Conservation (phyloP, 768 basidiomycete species). For the Pleurotus eryngii region DNA sequence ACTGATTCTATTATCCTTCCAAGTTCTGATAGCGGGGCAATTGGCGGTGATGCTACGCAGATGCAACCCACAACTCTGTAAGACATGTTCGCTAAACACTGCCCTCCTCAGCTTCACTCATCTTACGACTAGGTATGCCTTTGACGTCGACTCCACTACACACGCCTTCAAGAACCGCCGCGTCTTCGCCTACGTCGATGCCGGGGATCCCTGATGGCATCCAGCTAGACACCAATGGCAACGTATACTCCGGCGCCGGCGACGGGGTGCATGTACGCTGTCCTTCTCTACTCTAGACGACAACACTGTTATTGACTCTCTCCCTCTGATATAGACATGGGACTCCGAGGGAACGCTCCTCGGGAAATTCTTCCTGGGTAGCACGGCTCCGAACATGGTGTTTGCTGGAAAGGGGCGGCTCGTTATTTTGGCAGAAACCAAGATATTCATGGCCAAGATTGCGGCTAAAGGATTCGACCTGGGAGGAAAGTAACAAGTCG, state of each 20-base stretch:
- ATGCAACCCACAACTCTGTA: slow-evolving; percentile 68
- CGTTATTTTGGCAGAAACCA: slow-evolving; percentile 44
- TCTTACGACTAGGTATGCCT: slow-evolving; percentile 49
- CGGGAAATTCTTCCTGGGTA: slow-evolving; percentile 60
- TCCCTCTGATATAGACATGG: slow-evolving; percentile 41
- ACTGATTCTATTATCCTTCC: slow-evolving; percentile 42
- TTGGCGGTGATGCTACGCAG: slow-evolving; percentile 39
- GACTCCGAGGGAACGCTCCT: slow-evolving; percentile 50
- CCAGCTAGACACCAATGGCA: slow-evolving; percentile 58
- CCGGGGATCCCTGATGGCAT: slow-evolving; percentile 69
- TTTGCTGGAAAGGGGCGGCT: slow-evolving; percentile 40
- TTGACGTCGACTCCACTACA: slow-evolving; percentile 56
- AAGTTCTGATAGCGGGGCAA: slow-evolving; percentile 38
- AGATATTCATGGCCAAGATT: slow-evolving; percentile 43
- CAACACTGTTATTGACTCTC: not conserved
- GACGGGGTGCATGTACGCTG: slow-evolving; percentile 59
- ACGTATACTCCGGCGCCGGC: slow-evolving; percentile 63
- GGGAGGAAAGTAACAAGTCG: not conserved
- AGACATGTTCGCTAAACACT: slow-evolving; percentile 17
- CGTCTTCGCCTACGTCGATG: slow-evolving; percentile 63
- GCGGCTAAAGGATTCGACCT: slow-evolving; percentile 26
- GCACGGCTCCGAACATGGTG: slow-evolving; percentile 41
- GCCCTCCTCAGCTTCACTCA: not conserved
- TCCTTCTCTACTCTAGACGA: not conserved
- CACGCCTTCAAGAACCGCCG: slow-evolving; percentile 57